Conservation (phyloP, 176 grass and related monocot genomes). For the Paspalum notatum region DNA sequence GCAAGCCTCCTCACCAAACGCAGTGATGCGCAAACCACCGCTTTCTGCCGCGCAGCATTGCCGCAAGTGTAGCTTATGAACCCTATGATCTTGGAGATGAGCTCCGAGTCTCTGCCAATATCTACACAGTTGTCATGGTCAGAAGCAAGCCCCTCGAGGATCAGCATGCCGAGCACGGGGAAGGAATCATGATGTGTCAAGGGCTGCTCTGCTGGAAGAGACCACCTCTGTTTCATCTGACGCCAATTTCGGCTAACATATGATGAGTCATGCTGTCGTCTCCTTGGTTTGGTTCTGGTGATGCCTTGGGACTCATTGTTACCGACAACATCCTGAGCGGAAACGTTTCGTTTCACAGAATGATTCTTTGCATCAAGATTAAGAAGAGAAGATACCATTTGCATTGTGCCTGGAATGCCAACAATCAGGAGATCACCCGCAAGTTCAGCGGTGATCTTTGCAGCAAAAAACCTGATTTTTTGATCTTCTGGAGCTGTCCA, state of each 20-base stretch:
- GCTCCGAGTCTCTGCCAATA: too few relatives aligned
- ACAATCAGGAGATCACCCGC: neutral
- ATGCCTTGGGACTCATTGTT: too few relatives aligned
- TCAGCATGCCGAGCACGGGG: too few relatives aligned
- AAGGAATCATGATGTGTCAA: too few relatives aligned
- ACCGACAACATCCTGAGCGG: too few relatives aligned
- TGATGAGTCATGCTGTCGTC: too few relatives aligned
- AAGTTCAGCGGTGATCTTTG: neutral
- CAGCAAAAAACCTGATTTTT: neutral
- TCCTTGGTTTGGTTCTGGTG: too few relatives aligned
- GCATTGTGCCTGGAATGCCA: neutral
- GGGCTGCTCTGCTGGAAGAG: too few relatives aligned
- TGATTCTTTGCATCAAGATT: neutral
- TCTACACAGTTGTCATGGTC: too few relatives aligned
- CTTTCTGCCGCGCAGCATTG: neutral
- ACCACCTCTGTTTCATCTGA: neutral
- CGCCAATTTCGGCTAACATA: too few relatives aligned
- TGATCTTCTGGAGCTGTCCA: neutral
- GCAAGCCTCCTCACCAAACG: neutral
- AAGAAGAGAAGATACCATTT: neutral
- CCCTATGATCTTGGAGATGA: constrained; percentile 6
- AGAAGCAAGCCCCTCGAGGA: too few relatives aligned
- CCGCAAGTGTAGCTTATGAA: neutral
- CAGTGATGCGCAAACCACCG: neutral
- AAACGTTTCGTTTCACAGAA: too few relatives aligned